Percentiles rank a stretch among this genome's conserved stretches.
Conservation (phyloP, 306 rosid species). For the Dalbergia cultrata region DNA sequence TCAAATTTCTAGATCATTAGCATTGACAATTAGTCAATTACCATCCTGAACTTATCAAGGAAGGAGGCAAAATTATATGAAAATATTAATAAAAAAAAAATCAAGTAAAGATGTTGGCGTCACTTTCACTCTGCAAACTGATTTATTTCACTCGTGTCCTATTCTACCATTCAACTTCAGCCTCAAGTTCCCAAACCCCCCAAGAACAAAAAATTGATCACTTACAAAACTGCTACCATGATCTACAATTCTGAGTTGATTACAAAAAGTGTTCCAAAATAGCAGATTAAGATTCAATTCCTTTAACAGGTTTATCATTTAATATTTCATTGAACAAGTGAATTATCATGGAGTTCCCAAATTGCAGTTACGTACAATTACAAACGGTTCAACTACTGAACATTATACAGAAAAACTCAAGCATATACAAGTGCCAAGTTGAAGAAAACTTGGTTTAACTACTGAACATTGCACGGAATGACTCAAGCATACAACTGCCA, state of each 20-base stretch:
- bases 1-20: conserved; percentile 29
- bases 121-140: conserved; percentile 14
- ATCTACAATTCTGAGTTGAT: neutral
- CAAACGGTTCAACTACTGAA: neutral
- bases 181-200: neutral
- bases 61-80: neutral
- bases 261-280: conserved; percentile 13
- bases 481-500: conserved; percentile 13
- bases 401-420: neutral
- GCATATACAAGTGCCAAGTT: conserved; percentile 21
- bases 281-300: conserved; percentile 22
- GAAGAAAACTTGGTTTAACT: neutral
- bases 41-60: neutral
- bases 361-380: neutral
- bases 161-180: conserved; percentile 6
- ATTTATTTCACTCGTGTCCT: neutral
- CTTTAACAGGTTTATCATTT: conserved; percentile 6
- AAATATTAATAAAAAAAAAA: neutral
- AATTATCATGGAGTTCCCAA: conserved; percentile 6
- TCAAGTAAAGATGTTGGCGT: neutral
- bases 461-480: neutral
- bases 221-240: neutral
- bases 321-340: conserved; percentile 18
- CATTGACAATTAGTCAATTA: neutral
- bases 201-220: neutral